Evolutionary conservation across 163 green algal genomes (phyloP).

Genomic region (Coccomyxa subellipsoidea): DNA sequence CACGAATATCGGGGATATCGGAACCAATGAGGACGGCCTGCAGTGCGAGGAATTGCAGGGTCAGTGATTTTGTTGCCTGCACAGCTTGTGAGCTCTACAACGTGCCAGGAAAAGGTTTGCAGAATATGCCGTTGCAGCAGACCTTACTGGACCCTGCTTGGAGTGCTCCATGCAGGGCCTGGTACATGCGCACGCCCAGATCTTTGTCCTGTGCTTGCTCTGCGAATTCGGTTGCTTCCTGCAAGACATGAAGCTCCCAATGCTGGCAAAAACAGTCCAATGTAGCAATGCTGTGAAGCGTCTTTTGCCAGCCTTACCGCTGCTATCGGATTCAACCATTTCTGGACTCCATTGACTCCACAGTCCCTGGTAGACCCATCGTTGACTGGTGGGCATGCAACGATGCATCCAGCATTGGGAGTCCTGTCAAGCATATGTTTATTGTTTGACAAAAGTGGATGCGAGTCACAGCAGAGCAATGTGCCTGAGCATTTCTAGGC

Average conservation of each 20-base stretch:
- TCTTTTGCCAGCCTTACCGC: background rate
- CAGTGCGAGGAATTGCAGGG: no score
- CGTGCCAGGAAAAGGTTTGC: background rate
- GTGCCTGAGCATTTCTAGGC: no score
- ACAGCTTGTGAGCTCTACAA: no score
- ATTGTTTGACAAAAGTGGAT: background rate
- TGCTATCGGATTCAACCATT: background rate
- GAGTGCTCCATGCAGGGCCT: background rate
- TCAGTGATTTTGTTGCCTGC: no score
- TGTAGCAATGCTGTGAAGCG: no score
- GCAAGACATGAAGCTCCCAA: background rate
- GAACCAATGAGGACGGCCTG: background rate
- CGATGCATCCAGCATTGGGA: background rate
- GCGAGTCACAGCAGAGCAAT: background rate
- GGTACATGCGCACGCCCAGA: background rate
- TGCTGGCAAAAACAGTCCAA: no score
- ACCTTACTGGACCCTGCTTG: background rate
- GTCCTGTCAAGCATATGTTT: background rate
- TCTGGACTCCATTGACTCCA: background rate
- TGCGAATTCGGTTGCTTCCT: background rate
- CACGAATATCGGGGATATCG: background rate
- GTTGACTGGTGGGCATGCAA: background rate
- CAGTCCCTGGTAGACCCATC: background rate
- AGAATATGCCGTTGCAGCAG: background rate
- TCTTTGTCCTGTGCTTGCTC: background rate